Evolutionary conservation across 164 flowering plant genomes (phyloP).

Genomic region (Tetrastigma voinierianum): DNA sequence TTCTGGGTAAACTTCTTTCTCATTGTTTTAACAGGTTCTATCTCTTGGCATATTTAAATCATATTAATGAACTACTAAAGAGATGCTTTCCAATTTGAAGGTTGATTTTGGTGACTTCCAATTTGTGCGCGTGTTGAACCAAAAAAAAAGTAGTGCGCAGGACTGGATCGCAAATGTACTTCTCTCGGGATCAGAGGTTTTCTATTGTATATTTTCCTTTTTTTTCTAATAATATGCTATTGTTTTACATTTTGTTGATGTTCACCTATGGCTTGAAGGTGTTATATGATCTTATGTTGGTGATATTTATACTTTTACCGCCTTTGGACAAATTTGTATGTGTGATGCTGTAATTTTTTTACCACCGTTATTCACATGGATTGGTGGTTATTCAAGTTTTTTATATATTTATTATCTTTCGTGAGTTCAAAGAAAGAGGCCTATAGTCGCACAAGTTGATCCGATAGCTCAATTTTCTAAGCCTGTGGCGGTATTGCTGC

Average conservation of each 20-base stretch:
- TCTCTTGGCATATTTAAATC: background rate
- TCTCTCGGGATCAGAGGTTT: constrained; percentile 80
- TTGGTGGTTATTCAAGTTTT: background rate
- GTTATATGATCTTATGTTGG: too few relatives aligned
- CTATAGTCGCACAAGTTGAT: constrained; percentile 76
- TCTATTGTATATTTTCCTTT: background rate
- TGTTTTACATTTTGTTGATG: background rate
- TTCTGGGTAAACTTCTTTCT: constrained; percentile 61
- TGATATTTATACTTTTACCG: too few relatives aligned
- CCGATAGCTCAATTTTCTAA: constrained; percentile 81
- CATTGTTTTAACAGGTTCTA: background rate
- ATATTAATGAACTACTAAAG: constrained; percentile 4
- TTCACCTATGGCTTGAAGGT: background rate
- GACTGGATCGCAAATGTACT: constrained; percentile 92
- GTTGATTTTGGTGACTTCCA: constrained; percentile 97
- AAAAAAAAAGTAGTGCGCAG: constrained; percentile 75
- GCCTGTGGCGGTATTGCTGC: constrained; percentile 68
- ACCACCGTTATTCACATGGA: background rate
- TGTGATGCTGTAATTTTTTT: background rate
- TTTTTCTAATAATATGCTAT: background rate
- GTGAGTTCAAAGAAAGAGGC: constrained; percentile 70
- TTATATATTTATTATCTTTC: constrained; percentile 16
- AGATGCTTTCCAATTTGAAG: constrained; percentile 32
- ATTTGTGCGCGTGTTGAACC: constrained; percentile 89
- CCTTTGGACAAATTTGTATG: background rate